Evolutionary conservation across 345 rosid species (phyloP).

Genomic region (Syzygium aromaticum): DNA sequence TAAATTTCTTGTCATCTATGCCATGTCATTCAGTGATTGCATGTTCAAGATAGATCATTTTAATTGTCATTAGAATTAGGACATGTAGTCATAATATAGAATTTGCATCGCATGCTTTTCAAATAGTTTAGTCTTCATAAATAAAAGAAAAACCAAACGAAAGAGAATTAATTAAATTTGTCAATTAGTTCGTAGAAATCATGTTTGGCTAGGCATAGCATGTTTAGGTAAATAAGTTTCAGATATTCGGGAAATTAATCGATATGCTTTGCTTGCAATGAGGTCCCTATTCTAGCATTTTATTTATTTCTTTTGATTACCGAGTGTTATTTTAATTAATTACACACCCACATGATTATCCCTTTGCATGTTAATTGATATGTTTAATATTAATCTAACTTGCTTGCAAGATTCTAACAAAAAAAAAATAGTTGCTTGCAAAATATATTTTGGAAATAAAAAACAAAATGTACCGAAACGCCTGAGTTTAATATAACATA

Average conservation of each 20-base stretch:
- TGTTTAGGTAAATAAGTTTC: too few species aligned
- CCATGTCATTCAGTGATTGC: too few species aligned
- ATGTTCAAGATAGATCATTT: too few species aligned
- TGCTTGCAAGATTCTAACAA: not conserved
- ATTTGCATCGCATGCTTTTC: too few species aligned
- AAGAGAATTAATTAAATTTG: not conserved
- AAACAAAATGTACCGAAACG: too few species aligned
- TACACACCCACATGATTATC: accelerated
- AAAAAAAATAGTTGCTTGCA: too few species aligned
- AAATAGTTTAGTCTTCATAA: not conserved
- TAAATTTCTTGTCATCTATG: too few species aligned
- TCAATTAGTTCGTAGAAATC: not conserved
- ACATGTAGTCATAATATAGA: not conserved
- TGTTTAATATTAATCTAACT: not conserved
- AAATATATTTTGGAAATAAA: too few species aligned
- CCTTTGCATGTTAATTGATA: not conserved
- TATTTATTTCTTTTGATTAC: not conserved
- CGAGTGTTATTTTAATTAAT: not conserved
- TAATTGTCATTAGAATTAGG: too few species aligned
- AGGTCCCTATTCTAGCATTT: not conserved
- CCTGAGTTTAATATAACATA: too few species aligned
- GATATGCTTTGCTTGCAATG: not conserved
- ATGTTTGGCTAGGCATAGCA: not conserved
- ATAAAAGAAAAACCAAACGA: not conserved
- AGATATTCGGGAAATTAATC: not conserved